Conservation (phyloP, 306 rosid species). For the Quercus glauca region DNA sequence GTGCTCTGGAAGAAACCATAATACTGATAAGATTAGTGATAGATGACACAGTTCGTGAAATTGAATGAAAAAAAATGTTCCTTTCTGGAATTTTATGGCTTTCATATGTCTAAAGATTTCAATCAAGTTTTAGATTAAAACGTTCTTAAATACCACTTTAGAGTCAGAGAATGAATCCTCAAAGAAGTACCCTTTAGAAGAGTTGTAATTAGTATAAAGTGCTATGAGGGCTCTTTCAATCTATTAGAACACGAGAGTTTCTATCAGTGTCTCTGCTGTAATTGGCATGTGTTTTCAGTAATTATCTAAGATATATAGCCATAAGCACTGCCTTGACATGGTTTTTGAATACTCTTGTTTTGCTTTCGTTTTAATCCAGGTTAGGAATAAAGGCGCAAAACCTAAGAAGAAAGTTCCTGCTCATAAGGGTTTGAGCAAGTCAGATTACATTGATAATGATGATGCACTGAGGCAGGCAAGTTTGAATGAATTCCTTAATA, state of each 20-base stretch:
- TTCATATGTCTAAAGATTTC: not conserved
- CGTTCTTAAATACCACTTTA: not conserved
- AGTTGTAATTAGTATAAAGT: not conserved
- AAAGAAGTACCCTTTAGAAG: not conserved
- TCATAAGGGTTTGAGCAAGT: constrained; percentile 22
- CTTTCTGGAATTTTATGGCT: not conserved
- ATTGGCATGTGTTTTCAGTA: not conserved
- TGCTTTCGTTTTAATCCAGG: constrained; percentile 31
- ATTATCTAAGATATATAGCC: not conserved
- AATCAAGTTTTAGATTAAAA: not conserved
- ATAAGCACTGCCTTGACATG: not conserved
- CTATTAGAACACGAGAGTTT: not conserved
- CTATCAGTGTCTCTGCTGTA: not conserved
- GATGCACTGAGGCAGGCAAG: constrained; percentile 69
- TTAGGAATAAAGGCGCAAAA: constrained; percentile 44
- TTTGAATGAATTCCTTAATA: not conserved
- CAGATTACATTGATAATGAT: constrained; percentile 47
- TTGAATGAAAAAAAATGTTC: not conserved
- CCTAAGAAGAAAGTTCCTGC: constrained; percentile 35
- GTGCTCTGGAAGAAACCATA: not conserved
- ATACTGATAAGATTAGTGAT: not conserved
- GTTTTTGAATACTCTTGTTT: not conserved
- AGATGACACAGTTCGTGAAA: not conserved
- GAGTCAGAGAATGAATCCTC: not conserved
- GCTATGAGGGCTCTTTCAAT: not conserved